These are phyloP conservation scores for Aspergillus sclerotialis DNA, from an alignment of 2,329 filamentous ascomycete genomes.

Conservation along the genomic window DNA sequence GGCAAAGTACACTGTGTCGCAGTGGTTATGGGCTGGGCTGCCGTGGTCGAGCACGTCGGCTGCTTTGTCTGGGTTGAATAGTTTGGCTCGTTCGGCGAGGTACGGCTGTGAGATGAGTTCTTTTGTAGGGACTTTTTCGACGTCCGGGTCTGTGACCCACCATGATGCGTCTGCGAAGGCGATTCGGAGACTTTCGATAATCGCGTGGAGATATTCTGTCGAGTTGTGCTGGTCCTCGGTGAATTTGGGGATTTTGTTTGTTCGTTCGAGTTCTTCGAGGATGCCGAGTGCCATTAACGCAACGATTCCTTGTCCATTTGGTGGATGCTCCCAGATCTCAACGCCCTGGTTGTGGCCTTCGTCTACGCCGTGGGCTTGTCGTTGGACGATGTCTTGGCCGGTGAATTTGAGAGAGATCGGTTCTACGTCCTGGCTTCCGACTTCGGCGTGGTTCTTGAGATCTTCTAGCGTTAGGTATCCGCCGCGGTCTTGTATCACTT, in stretches of 20 bases:
- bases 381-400: slow-evolving; percentile 53
- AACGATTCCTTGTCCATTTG: slow-evolving; percentile 92
- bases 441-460: slow-evolving; percentile 65
- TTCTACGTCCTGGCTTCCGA: slow-evolving; percentile 70
- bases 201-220: slow-evolving; percentile 69
- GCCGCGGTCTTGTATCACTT: slow-evolving; percentile 68
- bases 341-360: slow-evolving; percentile 45
- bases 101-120: slow-evolving; percentile 67
- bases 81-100: slow-evolving; percentile 60
- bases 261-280: slow-evolving; percentile 73
- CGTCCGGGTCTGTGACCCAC: slow-evolving; percentile 81
- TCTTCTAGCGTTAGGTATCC: slow-evolving; percentile 75
- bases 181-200: slow-evolving; percentile 82
- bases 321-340: slow-evolving; percentile 92
- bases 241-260: slow-evolving; percentile 68
- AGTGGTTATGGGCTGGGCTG: slow-evolving; percentile 74
- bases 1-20: slow-evolving; percentile 92
- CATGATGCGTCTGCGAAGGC: slow-evolving; percentile 84
- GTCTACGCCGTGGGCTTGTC: slow-evolving; percentile 38
- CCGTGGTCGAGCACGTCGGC: slow-evolving; percentile 58
- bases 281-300: slow-evolving; percentile 92
- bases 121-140: slow-evolving; percentile 60
- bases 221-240: slow-evolving; percentile 69
- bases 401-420: slow-evolving; percentile 76
- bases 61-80: slow-evolving; percentile 52